Evolutionary conservation across 2,329 filamentous ascomycete genomes (phyloP), one percentile per base, ranked within the genome.

Genomic region (Aureobasidium sp.): DNA sequence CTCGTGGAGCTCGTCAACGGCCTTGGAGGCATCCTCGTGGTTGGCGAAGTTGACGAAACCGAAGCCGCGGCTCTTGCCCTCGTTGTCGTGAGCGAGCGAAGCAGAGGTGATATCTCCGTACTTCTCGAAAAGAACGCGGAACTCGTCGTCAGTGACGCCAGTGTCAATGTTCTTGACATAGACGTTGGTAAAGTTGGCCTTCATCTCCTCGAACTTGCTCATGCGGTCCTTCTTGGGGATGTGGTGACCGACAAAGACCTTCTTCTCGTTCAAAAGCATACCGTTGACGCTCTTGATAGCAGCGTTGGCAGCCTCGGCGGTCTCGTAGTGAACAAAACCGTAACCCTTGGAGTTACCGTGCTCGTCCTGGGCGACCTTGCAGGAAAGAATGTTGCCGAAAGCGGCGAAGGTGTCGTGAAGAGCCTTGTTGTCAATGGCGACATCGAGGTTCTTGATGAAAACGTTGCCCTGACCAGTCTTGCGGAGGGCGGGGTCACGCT

Each of bases 161-260:
- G 80, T 72, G 71, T 87, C 85, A 69, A 99, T 88, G 82, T 99
- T 99, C 87, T 99, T 99, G 81, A 99, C 90, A 81, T 99, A 99
- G 78, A 99, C 87, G 78, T 99, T 99, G 82, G 94, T 99, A 85
- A 95, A 99, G 84, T 99, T 99, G 78, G 94, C 94, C 88, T 99
- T 99, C 93, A 99, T 99, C 85, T 99, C 94, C 82, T 99, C 94
- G 71, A 97, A 97, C 82, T 99, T 99, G 90, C 91, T 96, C 85
- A 97, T 94, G 72, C 94, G 93, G 75, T 99, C 94, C 85, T 97
- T 97, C 89, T 97, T 97, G 76, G 94, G 92, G 72, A 99, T 97
- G 81, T 99, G 94, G 80, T 97, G 93, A 67, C 94, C 94, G 69
- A 99, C 94, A 71, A 95, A 99, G 67, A 99, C 94, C 85, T 99